Evolutionary conservation across 805 yeast species (phyloP).

Genomic region (Aciculoconidium aculeatum): DNA sequence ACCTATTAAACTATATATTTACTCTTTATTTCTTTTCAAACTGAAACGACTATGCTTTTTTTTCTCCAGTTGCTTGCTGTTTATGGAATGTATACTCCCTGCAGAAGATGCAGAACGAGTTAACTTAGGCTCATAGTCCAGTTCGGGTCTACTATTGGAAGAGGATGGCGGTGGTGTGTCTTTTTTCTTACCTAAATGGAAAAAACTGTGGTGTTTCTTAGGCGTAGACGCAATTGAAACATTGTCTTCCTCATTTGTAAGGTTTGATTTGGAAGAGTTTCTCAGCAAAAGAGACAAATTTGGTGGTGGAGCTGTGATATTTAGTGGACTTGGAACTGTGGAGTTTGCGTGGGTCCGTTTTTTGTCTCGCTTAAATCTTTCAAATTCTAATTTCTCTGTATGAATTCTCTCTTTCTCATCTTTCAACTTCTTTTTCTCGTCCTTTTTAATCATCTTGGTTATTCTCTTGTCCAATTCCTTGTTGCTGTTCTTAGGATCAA

Average conservation of each 20-base stretch:
- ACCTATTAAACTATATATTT: too few species aligned
- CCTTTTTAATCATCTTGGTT: slow-evolving; percentile 26
- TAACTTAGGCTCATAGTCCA: background rate
- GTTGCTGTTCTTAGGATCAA: slow-evolving; percentile 17
- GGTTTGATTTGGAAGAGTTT: slow-evolving; percentile 4
- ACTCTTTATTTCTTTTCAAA: slow-evolving; percentile 2
- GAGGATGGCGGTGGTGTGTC: slow-evolving; percentile 1
- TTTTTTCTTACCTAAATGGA: slow-evolving; percentile 4
- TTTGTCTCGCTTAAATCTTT: slow-evolving; percentile 13
- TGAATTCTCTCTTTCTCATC: slow-evolving; percentile 10
- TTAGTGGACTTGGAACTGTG: slow-evolving; percentile 1
- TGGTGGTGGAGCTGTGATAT: too few species aligned
- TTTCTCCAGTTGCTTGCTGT: slow-evolving; percentile 7
- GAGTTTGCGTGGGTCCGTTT: slow-evolving; percentile 5
- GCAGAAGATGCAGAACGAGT: slow-evolving; percentile 5
- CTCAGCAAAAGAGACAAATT: slow-evolving; percentile 5
- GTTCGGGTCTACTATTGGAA: background rate
- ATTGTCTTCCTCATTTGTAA: background rate
- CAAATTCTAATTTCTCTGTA: slow-evolving; percentile 21
- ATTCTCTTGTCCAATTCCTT: slow-evolving; percentile 28
- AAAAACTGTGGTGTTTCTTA: slow-evolving; percentile 3
- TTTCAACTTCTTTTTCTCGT: slow-evolving; percentile 19
- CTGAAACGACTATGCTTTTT: slow-evolving; percentile 7
- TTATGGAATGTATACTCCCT: slow-evolving; percentile 4
- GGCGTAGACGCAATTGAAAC: background rate